Evolutionary conservation across 352 stramenopile genomes (phyloP), one percentile per base, ranked within the genome.

Genomic region (Phytophthora pluvialis): DNA sequence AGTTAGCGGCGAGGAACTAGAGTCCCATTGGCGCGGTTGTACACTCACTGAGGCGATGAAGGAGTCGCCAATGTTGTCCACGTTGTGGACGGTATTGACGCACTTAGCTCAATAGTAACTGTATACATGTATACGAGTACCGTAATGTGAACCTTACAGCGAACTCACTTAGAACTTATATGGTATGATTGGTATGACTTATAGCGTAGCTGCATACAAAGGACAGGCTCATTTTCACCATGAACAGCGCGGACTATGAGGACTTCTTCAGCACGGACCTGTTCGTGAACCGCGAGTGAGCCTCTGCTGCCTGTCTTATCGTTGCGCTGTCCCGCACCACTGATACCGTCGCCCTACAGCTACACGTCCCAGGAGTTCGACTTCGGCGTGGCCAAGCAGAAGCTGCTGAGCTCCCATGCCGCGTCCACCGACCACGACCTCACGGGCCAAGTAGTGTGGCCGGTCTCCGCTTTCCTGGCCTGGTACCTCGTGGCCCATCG

Each of bases 371-470:
- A 78, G 28, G 75, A 83, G 44, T 89, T 86, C 49, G 73, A 78
- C 60, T 86, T 89, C 58, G 75, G 73, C 9, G 67, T 64, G 25
- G 66, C 80, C 1, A 71, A 62, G 56, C 80, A 89, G 45, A 66
- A 68, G 53, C 60, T 89, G n/a, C 55, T 72, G 39, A 76, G 67
- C 49, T 87, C 80, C 8, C 75, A 73, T 21, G 77, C 80, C 12
- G 80, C 78, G 8, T 87, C 80, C 25, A 93, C 84, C 1, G 84
- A 91, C 65, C 84, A 89, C 63, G 82, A 93, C 44, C 67, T 93
- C 26, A 93, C 84, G 33, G 84, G 84, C 36, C 84, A 93, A 83
- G 73, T 93, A 0, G 77, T 93, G 44, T 93, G 81, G 84, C 84
- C 80, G 10, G 82, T 91, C 18, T 91, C 82, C 7, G 70, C 75